These are phyloP conservation scores for Leishmania turanica DNA, from an alignment of 208 protist species.

Conservation along the genomic window DNA sequence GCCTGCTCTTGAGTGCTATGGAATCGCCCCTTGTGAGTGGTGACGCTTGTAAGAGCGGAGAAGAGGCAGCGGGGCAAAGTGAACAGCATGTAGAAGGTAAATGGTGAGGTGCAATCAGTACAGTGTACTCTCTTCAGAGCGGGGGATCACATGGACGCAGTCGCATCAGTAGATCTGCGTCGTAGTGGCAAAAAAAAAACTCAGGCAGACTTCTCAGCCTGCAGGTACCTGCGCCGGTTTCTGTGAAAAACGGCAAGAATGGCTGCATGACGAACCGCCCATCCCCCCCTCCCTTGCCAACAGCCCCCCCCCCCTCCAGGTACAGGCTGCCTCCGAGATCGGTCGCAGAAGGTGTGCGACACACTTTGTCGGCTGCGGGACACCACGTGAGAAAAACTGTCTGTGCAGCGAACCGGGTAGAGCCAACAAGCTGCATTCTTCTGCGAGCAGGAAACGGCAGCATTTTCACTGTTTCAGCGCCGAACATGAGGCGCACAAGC, in stretches of 20 bases:
- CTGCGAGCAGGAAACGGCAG: neutral
- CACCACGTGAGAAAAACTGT: neutral
- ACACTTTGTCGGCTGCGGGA: neutral
- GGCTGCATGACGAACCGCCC: neutral
- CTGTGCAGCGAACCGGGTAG: neutral
- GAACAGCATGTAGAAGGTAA: neutral
- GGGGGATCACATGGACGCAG: neutral
- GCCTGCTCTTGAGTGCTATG: neutral
- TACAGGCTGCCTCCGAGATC: neutral
- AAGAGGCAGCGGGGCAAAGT: neutral
- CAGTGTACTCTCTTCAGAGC: neutral
- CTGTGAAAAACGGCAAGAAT: neutral
- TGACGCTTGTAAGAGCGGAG: neutral
- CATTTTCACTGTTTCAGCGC: neutral
- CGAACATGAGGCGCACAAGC: neutral
- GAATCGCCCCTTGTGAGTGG: neutral
- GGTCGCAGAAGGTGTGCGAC: neutral
- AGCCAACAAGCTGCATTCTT: neutral
- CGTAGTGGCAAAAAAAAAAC: neutral
- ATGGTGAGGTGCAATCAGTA: neutral
- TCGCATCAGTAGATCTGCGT: neutral
- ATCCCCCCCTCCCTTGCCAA: neutral
- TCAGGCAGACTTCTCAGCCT: neutral
- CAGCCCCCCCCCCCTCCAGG: neutral
- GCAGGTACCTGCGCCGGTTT: neutral